A percentile compares a stretch with the other conserved stretches of the same genome.
phyloP scores from a whole-genome alignment of 2,329 filamentous ascomycete genomes.

The Penicillium oxalicum region DNA sequence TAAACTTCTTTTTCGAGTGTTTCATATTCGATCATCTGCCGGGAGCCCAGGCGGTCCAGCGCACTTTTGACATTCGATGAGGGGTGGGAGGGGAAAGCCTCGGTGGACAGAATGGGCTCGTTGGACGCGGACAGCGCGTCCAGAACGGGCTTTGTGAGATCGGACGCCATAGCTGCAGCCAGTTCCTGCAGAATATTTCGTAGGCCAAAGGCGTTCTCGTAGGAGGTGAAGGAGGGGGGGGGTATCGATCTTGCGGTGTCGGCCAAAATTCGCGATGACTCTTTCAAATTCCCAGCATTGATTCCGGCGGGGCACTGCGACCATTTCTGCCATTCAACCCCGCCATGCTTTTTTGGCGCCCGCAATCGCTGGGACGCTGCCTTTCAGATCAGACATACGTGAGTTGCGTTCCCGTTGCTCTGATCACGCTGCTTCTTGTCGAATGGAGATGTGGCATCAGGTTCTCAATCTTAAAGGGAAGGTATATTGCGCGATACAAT shows the following conservation, averaged over 20 bases:
- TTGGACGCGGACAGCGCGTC: slow-evolving; percentile 58
- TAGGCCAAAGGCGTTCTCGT: slow-evolving; percentile 3
- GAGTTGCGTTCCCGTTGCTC: no score
- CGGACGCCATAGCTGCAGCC: slow-evolving; percentile 41
- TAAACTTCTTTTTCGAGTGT: slow-evolving; percentile 74
- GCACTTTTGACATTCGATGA: slow-evolving; percentile 74
- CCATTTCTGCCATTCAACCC: slow-evolving; percentile 22
- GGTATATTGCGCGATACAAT: no score
- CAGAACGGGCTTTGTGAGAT: slow-evolving; percentile 61
- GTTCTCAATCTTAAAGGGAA: no score
- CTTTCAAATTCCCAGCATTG: slow-evolving; percentile 21
- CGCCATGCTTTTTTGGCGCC: slow-evolving; percentile 4
- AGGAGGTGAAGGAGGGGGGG: slow-evolving; percentile 3
- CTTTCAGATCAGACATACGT: no score
- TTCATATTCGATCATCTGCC: slow-evolving; percentile 82
- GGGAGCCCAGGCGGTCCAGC: slow-evolving; percentile 75
- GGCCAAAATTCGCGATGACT: slow-evolving; percentile 32
- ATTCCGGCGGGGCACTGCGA: slow-evolving; percentile 21
- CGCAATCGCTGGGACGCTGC: not conserved
- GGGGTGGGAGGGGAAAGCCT: slow-evolving; percentile 61
- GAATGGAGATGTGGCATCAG: no score
- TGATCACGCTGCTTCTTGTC: no score
- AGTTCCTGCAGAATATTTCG: slow-evolving; percentile 17
- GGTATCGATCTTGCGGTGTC: slow-evolving; percentile 12
- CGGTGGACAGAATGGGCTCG: slow-evolving; percentile 58